Evolutionary conservation across 345 rosid genomes (phyloP).

Genomic region (Balakata baccata): DNA sequence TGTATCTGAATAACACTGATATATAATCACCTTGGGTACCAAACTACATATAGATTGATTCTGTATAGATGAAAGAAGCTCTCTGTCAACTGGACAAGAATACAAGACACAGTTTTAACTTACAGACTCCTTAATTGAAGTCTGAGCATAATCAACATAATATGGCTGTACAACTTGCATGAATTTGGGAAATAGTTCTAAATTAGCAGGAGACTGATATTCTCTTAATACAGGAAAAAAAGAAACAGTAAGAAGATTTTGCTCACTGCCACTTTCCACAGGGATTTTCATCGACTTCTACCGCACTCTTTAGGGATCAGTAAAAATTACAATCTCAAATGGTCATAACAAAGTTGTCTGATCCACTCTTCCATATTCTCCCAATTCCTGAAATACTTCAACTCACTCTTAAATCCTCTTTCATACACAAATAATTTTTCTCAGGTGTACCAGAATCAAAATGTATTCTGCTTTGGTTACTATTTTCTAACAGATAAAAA

Average conservation of each 20-base stretch:
- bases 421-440: background rate
- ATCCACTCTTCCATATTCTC: background rate
- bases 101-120: constrained; percentile 10
- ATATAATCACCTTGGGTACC: background rate
- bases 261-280: background rate
- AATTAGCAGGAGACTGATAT: background rate
- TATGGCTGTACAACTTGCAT: no score
- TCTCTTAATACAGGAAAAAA: no score
- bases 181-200: background rate
- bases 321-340: background rate
- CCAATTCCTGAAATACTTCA: background rate
- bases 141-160: background rate
- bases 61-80: constrained; percentile 7
- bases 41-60: background rate
- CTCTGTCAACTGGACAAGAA: constrained; percentile 10
- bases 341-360: background rate
- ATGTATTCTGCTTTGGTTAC: background rate
- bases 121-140: constrained; percentile 3
- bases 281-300: background rate
- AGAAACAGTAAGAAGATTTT: background rate
- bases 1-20: constrained; percentile 1
- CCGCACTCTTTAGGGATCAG: background rate
- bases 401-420: background rate
- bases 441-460: background rate
- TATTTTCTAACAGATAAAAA: background rate